phyloP scores from a whole-genome alignment of 306 rosid species.

The Alnus glutinosa region DNA sequence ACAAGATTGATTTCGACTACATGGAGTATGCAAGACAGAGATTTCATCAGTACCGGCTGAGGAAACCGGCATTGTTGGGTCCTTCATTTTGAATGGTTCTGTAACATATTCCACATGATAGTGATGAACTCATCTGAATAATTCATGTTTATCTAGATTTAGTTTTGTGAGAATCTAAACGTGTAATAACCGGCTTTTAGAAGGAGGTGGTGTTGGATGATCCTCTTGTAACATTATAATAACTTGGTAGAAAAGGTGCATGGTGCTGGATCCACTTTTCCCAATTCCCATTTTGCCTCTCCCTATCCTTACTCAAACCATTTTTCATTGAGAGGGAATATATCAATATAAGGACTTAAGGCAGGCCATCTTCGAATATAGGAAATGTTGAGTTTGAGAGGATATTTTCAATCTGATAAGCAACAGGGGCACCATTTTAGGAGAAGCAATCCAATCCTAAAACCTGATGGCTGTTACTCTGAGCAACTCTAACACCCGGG shows the following conservation, averaged over 20 bases:
- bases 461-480: too few relatives aligned
- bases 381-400: too few relatives aligned
- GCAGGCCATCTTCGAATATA: too few relatives aligned
- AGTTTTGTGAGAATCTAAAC: not conserved
- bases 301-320: not conserved
- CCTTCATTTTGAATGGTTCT: constrained; percentile 23
- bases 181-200: not conserved
- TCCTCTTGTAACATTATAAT: not conserved
- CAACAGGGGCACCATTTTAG: too few relatives aligned
- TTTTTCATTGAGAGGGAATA: too few relatives aligned
- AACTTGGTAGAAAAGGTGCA: not conserved
- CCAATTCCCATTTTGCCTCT: not conserved
- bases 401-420: too few relatives aligned
- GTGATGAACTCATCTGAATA: not conserved
- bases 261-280: not conserved
- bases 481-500: too few relatives aligned
- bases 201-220: not conserved
- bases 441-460: too few relatives aligned
- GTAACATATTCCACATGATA: constrained; percentile 22
- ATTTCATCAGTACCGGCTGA: constrained; percentile 68
- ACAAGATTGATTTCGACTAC: constrained; percentile 88
- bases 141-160: not conserved
- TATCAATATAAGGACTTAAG: too few relatives aligned
- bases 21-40: constrained; percentile 83
- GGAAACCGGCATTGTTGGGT: constrained; percentile 50